Evolutionary conservation across 441 rosid species (phyloP).

Genomic region (Adansonia madagascariensis): DNA sequence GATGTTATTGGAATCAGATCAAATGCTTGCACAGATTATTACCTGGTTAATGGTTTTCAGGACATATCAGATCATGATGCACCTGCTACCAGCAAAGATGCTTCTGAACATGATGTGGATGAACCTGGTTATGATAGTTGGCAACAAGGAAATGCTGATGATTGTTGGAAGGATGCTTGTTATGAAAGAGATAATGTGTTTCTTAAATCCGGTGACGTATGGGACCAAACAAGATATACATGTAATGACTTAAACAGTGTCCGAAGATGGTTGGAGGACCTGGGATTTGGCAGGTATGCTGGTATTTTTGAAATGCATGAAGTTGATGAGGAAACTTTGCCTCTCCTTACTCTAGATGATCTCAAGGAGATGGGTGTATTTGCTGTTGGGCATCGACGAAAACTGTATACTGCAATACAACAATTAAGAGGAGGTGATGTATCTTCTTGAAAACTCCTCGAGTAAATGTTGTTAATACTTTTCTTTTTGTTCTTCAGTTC

Average conservation of each 20-base stretch:
- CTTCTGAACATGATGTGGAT: conserved; percentile 29
- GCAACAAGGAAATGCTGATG: conserved; percentile 24
- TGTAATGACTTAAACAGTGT: conserved; percentile 34
- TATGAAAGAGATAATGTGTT: conserved; percentile 25
- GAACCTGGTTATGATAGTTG: conserved; percentile 31
- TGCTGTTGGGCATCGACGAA: conserved; percentile 62
- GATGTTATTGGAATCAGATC: conserved; percentile 31
- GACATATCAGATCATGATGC: conserved; percentile 33
- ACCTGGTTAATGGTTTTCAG: conserved; percentile 21
- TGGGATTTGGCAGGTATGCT: conserved; percentile 54
- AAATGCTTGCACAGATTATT: conserved; percentile 28
- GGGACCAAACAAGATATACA: conserved; percentile 28
- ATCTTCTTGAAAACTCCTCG: conserved; percentile 27
- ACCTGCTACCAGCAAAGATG: conserved; percentile 40
- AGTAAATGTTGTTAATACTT: conserved; percentile 22
- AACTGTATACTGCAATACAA: conserved; percentile 51
- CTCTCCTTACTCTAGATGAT: conserved; percentile 58
- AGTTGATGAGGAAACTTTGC: conserved; percentile 57
- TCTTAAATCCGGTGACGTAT: conserved; percentile 28
- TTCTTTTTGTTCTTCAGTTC: conserved; percentile 18
- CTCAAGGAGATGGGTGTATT: conserved; percentile 62
- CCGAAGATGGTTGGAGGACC: conserved; percentile 53
- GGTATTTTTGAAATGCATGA: conserved; percentile 54
- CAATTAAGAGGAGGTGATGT: conserved; percentile 34
- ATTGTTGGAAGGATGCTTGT: conserved; percentile 28